Conservation (phyloP, 2,329 filamentous ascomycete genomes). For the Diaporthe aspalathi region DNA sequence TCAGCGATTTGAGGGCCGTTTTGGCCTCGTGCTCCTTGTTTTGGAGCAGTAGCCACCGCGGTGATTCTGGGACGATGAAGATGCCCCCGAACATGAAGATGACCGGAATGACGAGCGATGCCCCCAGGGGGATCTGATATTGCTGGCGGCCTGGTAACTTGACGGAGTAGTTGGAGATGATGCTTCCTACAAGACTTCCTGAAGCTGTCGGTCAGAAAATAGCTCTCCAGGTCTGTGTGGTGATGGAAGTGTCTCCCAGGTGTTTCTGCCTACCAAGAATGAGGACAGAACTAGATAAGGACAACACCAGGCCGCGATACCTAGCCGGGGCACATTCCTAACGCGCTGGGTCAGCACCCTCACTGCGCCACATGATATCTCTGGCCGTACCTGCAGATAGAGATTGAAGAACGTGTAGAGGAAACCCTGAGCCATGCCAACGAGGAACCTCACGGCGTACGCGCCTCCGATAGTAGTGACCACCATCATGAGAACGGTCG, state of each 20-base stretch:
- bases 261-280: neutral
- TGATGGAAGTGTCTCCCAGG: neutral
- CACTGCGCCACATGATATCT: neutral
- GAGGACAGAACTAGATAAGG: neutral
- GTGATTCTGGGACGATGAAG: constrained; percentile 9
- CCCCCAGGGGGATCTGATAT: neutral
- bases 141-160: constrained; percentile 9
- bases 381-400: neutral
- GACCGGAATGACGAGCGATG: neutral
- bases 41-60: neutral
- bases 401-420: constrained; percentile 10
- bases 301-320: constrained; percentile 14
- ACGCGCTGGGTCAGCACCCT: neutral
- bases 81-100: constrained; percentile 4
- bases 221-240: too few relatives aligned
- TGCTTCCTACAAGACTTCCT: constrained; percentile 8
- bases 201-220: neutral
- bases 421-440: neutral
- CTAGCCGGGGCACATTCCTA: constrained; percentile 17
- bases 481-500: constrained; percentile 5
- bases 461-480: neutral
- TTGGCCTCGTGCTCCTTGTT: neutral
- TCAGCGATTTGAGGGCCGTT: neutral
- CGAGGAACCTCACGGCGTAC: constrained; percentile 8
- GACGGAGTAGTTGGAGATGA: constrained; percentile 10